Conservation (phyloP, 495 filamentous ascomycete genomes). For the Neurospora africana region DNA sequence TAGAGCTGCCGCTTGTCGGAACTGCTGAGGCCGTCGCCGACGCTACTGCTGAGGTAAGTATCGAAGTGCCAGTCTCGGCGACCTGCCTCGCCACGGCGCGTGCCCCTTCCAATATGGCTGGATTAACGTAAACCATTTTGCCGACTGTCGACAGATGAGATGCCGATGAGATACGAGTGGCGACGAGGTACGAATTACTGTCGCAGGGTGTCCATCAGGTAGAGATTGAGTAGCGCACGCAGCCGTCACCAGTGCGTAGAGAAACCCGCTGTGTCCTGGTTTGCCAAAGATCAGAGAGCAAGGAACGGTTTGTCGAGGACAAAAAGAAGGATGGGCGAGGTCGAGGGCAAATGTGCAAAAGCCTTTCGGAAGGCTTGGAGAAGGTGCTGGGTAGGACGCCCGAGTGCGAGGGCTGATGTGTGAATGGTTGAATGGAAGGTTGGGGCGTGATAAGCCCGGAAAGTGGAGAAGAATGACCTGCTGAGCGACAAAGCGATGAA, state of each 20-base stretch:
- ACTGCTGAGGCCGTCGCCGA: background rate
- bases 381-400: background rate
- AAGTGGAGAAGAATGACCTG: background rate
- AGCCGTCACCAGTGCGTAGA: background rate
- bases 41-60: background rate
- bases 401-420: background rate
- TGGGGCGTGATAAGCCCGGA: background rate
- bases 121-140: conserved; percentile 22
- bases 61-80: background rate
- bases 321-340: background rate
- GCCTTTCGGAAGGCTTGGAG: background rate
- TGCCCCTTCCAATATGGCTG: conserved; percentile 15
- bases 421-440: background rate
- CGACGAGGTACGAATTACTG: conserved; percentile 10
- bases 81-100: conserved; percentile 21
- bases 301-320: background rate
- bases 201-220: conserved; percentile 21
- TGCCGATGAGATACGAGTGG: conserved; percentile 8
- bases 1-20: background rate
- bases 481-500: background rate
- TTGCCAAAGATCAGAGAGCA: background rate
- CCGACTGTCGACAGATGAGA: background rate
- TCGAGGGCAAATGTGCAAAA: background rate
- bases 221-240: background rate
- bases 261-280: background rate